phyloP scores from a whole-genome alignment of 176 grass and related monocot genomes.

The Zizania latifolia region DNA sequence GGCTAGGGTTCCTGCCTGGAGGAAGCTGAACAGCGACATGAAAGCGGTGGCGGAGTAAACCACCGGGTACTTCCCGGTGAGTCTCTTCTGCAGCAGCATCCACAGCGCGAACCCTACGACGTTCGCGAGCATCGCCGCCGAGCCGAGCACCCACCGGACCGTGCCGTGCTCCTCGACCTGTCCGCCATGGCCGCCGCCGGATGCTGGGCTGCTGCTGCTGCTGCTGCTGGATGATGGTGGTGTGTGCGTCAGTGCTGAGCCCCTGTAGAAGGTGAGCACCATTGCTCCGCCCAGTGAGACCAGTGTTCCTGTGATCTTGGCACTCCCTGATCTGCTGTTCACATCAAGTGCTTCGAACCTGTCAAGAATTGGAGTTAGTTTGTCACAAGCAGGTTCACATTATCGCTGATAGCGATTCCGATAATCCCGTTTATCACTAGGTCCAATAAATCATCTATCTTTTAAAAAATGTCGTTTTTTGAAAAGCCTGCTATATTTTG shows the following conservation, averaged over 20 bases:
- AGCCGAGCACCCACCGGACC: slow-evolving; percentile 56
- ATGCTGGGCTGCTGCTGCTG: neutral
- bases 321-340: slow-evolving; percentile 52
- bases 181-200: neutral
- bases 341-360: slow-evolving; percentile 68
- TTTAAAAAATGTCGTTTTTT: too few species aligned
- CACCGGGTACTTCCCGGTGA: slow-evolving; percentile 58
- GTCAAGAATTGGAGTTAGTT: neutral
- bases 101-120: slow-evolving; percentile 52
- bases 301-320: slow-evolving; percentile 62
- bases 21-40: slow-evolving; percentile 71
- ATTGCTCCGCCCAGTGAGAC: slow-evolving; percentile 59
- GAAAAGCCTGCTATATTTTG: too few species aligned
- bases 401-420: too few species aligned
- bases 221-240: too few species aligned
- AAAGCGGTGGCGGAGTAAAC: slow-evolving; percentile 65
- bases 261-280: slow-evolving; percentile 75
- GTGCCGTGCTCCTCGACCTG: neutral
- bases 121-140: slow-evolving; percentile 44
- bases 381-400: neutral
- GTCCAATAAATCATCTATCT: too few species aligned
- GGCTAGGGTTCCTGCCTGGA: slow-evolving; percentile 49
- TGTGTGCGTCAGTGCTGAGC: slow-evolving; percentile 32
- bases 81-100: slow-evolving; percentile 61
- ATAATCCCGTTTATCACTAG: too few species aligned